Evolutionary conservation across 2,329 filamentous ascomycete species (phyloP), one percentile per base, ranked within the genome.

Genomic region (Cladophialophora carrionii): DNA sequence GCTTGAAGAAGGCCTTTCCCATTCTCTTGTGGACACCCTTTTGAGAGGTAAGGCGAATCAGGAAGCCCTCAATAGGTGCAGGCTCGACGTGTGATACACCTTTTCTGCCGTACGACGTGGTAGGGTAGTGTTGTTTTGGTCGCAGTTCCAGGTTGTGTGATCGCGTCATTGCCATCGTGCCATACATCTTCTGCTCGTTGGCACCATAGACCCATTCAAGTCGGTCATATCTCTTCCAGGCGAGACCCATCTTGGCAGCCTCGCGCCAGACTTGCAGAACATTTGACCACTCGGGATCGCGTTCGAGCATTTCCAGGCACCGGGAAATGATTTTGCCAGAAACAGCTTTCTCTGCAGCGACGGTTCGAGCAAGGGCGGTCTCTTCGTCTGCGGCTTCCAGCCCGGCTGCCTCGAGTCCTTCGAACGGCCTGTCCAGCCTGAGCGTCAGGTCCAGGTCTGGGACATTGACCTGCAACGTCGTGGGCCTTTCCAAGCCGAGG

Each of bases 101-200:
- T 26, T 73, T 71, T 22, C 74, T 73, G 26, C 76, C 74, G 71
- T 78, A 77, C 6, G 75, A 75, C 0, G 76, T 75, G 1, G 85
- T 85, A 1, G 86, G 83, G 71, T 89, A 89, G 72, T 90, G 87
- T 61, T 84, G 78, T 72, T 88, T 88, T 0, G 87, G 86, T 3
- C 87, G 82, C 46, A 90, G 74, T 73, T 90, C 87, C 17, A 90
- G 81, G 57, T 89, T 87, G 72, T 90, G 87, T 2, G 87, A 86
- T 57, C 82, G 83, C 68, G 85, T 80, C 87, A 90, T 88, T 34
- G 85, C 87, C 68, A 89, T 85, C 0, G 86, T 84, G 41, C 87
- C 87, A 68, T 88, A 88, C 87, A 90, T 90, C 66, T 84, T 85
- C 69, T 86, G 82, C 72, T 90, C 87, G 60, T 88, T 87, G 10